phyloP scores from a whole-genome alignment of 1,284 basidiomycete genomes.

The Inonotus obliquus region DNA sequence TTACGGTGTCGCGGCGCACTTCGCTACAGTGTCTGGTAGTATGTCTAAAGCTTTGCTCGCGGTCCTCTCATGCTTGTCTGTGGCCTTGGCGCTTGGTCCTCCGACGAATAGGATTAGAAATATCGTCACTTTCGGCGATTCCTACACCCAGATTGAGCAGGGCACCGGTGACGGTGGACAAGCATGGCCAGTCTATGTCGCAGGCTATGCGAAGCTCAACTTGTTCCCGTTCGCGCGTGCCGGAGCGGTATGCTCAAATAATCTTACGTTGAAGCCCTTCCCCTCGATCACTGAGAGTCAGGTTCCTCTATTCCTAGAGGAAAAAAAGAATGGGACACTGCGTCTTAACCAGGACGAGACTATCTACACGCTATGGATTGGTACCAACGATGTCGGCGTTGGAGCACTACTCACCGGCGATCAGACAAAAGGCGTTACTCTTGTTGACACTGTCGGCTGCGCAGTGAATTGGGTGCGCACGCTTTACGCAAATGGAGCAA shows the following conservation, averaged over 20 bases:
- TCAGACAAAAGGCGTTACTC: constrained; percentile 32
- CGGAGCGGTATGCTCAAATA: constrained; percentile 42
- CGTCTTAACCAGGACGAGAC: constrained; percentile 32
- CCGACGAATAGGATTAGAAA: constrained; percentile 31
- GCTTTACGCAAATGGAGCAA: constrained; percentile 38
- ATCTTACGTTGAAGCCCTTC: constrained; percentile 34
- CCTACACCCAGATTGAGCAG: constrained; percentile 37
- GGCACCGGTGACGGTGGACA: constrained; percentile 32
- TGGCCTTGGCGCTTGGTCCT: background rate
- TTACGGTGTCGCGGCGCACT: background rate
- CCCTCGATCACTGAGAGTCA: constrained; percentile 37
- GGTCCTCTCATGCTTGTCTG: background rate
- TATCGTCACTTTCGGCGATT: constrained; percentile 44
- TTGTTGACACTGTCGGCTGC: constrained; percentile 38
- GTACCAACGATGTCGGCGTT: constrained; percentile 43
- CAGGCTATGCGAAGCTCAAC: constrained; percentile 34
- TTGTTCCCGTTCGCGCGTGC: constrained; percentile 39
- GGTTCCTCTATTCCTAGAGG: constrained; percentile 34
- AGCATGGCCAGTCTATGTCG: constrained; percentile 42
- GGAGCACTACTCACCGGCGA: constrained; percentile 36
- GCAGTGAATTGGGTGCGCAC: constrained; percentile 36
- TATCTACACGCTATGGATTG: constrained; percentile 46
- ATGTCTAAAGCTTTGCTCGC: background rate
- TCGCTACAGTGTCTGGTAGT: background rate
- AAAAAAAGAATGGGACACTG: constrained; percentile 27